Evolutionary conservation across 1,284 basidiomycete genomes (phyloP).

Genomic region (Pseudozyma tsukubaensis): DNA sequence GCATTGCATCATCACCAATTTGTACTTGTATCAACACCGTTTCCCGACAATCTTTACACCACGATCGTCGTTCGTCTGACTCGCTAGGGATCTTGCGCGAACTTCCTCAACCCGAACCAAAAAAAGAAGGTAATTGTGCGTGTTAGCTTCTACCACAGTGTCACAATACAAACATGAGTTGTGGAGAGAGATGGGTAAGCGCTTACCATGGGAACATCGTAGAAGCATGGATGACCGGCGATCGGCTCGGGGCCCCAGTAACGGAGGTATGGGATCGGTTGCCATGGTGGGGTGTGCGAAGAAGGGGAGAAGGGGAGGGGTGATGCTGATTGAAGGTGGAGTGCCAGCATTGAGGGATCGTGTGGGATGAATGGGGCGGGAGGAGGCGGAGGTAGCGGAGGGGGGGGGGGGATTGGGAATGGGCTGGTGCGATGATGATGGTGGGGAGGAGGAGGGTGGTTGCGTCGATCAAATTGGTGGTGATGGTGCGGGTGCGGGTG

Average conservation of each 20-base stretch:
- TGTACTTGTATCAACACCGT: neutral
- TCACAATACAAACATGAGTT: neutral
- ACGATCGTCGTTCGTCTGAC: too few relatives aligned
- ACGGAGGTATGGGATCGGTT: conserved; percentile 16
- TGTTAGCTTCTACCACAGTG: too few relatives aligned
- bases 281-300: neutral
- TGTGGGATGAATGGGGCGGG: neutral
- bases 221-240: conserved; percentile 9
- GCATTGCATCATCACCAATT: neutral
- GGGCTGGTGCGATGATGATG: neutral
- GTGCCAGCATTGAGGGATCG: neutral
- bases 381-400: neutral
- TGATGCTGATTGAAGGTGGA: neutral
- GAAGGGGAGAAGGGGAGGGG: neutral
- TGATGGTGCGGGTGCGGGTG: neutral
- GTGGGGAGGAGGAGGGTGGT: neutral
- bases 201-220: conserved; percentile 40
- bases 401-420: neutral
- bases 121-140: too few relatives aligned
- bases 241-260: conserved; percentile 31
- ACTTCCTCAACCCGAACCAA: neutral
- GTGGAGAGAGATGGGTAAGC: neutral
- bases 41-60: neutral
- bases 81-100: neutral
- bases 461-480: neutral